Evolutionary conservation across 2,329 filamentous ascomycete species (phyloP).

Genomic region (Exophiala viscosa): DNA sequence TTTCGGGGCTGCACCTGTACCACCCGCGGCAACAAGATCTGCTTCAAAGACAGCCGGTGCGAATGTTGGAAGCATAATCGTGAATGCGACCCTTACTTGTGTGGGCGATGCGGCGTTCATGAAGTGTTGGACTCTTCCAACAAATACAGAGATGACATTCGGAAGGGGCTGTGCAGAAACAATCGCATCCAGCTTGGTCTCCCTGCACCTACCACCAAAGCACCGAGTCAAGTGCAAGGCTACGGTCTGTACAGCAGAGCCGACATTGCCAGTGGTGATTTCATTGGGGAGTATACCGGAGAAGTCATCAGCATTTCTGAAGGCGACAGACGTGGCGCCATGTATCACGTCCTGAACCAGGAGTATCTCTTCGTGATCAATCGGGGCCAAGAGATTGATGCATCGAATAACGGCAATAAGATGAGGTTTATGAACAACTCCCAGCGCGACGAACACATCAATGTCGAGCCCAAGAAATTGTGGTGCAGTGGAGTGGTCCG

Average conservation of each 20-base stretch:
- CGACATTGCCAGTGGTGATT: conserved; percentile 64
- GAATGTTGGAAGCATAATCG: conserved; percentile 69
- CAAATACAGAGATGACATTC: conserved; percentile 55
- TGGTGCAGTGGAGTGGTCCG: conserved; percentile 73
- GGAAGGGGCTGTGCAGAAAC: conserved; percentile 65
- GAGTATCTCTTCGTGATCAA: conserved; percentile 55
- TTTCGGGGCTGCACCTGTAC: conserved; percentile 29
- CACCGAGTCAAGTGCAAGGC: conserved; percentile 60
- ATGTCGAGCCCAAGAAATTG: conserved; percentile 64
- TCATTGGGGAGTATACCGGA: conserved; percentile 75
- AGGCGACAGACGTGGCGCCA: conserved; percentile 63
- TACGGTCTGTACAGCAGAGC: conserved; percentile 73
- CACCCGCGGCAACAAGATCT: conserved; percentile 19
- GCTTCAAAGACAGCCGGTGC: conserved; percentile 44
- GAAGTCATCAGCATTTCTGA: conserved; percentile 70
- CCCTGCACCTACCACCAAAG: conserved; percentile 63
- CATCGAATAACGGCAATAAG: conserved; percentile 73
- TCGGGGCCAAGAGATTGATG: conserved; percentile 58
- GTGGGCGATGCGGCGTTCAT: conserved; percentile 64
- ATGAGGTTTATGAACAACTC: conserved; percentile 82
- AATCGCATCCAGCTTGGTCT: conserved; percentile 66
- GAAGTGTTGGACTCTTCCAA: conserved; percentile 68
- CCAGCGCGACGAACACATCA: conserved; percentile 49
- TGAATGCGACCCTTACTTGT: conserved; percentile 77
- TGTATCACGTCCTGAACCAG: conserved; percentile 37